Base-by-base conservation (phyloP, 371 early-diverging fungal species). In the Polyrhizophydium stewartii region DNA sequence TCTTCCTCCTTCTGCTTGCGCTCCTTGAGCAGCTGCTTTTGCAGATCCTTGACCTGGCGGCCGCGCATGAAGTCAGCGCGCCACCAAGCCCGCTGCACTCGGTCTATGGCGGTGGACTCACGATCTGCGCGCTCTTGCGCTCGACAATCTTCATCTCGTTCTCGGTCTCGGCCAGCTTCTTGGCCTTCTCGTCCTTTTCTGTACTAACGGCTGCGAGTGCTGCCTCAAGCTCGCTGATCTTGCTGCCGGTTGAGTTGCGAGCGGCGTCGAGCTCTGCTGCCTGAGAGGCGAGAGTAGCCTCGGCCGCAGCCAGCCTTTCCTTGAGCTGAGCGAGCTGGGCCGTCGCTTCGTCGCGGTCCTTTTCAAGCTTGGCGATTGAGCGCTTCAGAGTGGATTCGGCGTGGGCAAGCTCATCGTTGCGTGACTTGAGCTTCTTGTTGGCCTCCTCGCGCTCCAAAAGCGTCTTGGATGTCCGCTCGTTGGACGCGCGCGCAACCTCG, bases 21-120 rank as follows among this genome's bases (percentile, higher is more conserved):
- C 57, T 79, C 75, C 58, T 74, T 79, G 19, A 64, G n/a, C 5
- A 79, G 55, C 58, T 79, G 79, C 64, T 76, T 76, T 38, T 79
- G 79, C 32, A 79, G 55, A 64, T 79, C 79, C 58, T 75, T 76
- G 27, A 79, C 67, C 78, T 77, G 43, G 0, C 7, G 35, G 21
- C n/a, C 38, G 22, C 22, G 24, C 22, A 27, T 31, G 16, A n/a
- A 56, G 17, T 35, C n/a, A 61, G 24, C 33, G 37, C 3, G 32
- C 2, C 21, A 17, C 35, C 45, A 19, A 25, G 1, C 37, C 33
- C 51, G 45, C n/a, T 33, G n/a, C n/a, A n/a, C n/a, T n/a, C n/a
- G n/a, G n/a, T n/a, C n/a, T n/a, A 19, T 55, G 41, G 49, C 47
- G 31, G 35, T 53, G 10, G 21, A 52, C 71, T 50, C 43, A 74